phyloP scores from a whole-genome alignment of 2,329 filamentous ascomycete genomes.

The Aureobasidium leucospermi region DNA sequence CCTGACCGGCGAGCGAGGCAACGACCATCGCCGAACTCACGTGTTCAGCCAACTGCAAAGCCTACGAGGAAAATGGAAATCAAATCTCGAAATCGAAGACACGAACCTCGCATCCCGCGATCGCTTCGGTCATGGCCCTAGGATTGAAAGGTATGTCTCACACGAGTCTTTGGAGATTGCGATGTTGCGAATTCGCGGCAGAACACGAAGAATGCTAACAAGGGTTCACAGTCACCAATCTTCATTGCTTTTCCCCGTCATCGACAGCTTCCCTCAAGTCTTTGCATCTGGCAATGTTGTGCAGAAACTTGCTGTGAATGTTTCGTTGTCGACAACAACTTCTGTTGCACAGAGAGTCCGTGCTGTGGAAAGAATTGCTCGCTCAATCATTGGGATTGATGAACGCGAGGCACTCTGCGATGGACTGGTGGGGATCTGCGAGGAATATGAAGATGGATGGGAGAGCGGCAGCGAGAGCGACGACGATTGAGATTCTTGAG shows the following conservation, averaged over 20 bases:
- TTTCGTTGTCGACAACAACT: conserved; percentile 64
- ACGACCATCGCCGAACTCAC: conserved; percentile 19
- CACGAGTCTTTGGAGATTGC: conserved; percentile 15
- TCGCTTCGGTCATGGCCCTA: conserved; percentile 23
- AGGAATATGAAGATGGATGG: conserved; percentile 87
- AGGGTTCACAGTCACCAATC: conserved; percentile 30
- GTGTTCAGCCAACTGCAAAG: conserved; percentile 35
- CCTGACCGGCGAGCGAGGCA: conserved; percentile 9
- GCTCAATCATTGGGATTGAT: conserved; percentile 54
- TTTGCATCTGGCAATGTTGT: conserved; percentile 45
- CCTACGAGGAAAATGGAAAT: conserved; percentile 33
- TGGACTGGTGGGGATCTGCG: conserved; percentile 71
- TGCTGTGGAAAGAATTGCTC: conserved; percentile 50
- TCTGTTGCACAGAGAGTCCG: conserved; percentile 64
- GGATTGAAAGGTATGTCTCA: conserved; percentile 9
- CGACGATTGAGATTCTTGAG: conserved; percentile 21
- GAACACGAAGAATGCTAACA: neutral
- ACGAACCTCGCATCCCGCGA: conserved; percentile 25
- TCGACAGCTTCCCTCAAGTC: conserved; percentile 78
- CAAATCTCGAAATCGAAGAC: conserved; percentile 24
- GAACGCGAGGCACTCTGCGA: conserved; percentile 81
- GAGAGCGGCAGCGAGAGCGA: conserved; percentile 65
- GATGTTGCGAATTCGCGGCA: neutral
- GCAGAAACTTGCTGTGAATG: conserved; percentile 39
- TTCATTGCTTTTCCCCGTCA: conserved; percentile 61